Conservation (phyloP, 495 filamentous ascomycete species). For the Penicillium simplicissimum region DNA sequence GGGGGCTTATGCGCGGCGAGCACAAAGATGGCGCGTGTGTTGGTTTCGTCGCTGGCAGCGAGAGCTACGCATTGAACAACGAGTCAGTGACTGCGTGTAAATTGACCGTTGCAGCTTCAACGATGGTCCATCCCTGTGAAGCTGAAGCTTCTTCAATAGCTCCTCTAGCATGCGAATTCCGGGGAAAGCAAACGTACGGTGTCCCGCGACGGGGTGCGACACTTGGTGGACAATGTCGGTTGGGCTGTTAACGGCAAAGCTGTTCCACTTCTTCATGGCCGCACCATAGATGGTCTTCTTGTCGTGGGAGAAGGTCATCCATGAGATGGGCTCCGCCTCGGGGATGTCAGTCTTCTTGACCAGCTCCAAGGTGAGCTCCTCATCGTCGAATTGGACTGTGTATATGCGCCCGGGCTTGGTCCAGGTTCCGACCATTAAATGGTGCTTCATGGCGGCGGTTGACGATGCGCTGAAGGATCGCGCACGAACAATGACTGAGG, state of each 20-base stretch:
- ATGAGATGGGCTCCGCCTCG: slow-evolving; percentile 80
- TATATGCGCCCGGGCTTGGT: slow-evolving; percentile 83
- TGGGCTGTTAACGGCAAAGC: slow-evolving; percentile 73
- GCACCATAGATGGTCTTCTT: slow-evolving; percentile 84
- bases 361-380: slow-evolving; percentile 65
- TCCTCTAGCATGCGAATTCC: background rate
- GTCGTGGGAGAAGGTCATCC: slow-evolving; percentile 85
- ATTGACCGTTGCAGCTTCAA: background rate
- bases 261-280: slow-evolving; percentile 88
- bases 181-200: slow-evolving; percentile 46
- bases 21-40: slow-evolving; percentile 84
- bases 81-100: background rate
- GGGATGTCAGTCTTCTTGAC: slow-evolving; percentile 79
- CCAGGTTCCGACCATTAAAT: slow-evolving; percentile 85
- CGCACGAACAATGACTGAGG: background rate
- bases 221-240: slow-evolving; percentile 74
- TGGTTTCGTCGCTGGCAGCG: slow-evolving; percentile 66
- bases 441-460: slow-evolving; percentile 64
- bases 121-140: background rate
- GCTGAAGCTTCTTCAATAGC: background rate
- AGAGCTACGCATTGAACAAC: slow-evolving; percentile 46
- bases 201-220: slow-evolving; percentile 68
- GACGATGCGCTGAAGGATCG: slow-evolving; percentile 22
- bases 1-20: slow-evolving; percentile 74
- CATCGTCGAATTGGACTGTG: slow-evolving; percentile 80